These are phyloP conservation scores for Epichloe scottii DNA, from an alignment of 2,329 filamentous ascomycete genomes.

Conservation along the genomic window DNA sequence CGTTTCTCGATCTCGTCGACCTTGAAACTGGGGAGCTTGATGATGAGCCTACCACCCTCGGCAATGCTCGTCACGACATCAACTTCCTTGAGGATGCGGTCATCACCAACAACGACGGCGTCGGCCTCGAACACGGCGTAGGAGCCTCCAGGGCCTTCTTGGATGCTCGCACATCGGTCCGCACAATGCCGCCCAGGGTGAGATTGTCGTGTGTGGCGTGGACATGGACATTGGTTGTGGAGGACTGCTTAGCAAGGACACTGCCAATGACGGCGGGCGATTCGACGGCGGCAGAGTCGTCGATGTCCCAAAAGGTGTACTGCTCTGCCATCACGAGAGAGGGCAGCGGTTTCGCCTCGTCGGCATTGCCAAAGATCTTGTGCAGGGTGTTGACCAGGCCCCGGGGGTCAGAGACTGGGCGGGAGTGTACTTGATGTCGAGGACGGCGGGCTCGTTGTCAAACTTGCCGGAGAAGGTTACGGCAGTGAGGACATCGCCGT, in stretches of 20 bases:
- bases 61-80: constrained; percentile 61
- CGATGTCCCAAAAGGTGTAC: constrained; percentile 89
- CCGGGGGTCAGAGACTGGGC: constrained; percentile 42
- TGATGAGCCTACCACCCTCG: constrained; percentile 56
- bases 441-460: constrained; percentile 48
- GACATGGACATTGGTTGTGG: constrained; percentile 46
- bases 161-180: constrained; percentile 76
- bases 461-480: constrained; percentile 66
- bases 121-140: constrained; percentile 73
- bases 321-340: constrained; percentile 54
- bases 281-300: constrained; percentile 54
- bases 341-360: constrained; percentile 26
- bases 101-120: constrained; percentile 63
- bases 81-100: constrained; percentile 68
- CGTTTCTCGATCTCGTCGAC: constrained; percentile 85
- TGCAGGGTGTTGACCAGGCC: constrained; percentile 38
- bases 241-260: constrained; percentile 60
- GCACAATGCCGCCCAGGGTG: constrained; percentile 63
- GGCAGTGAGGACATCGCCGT: constrained; percentile 80
- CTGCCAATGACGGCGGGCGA: constrained; percentile 50
- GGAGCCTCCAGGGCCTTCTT: constrained; percentile 69
- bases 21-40: constrained; percentile 70
- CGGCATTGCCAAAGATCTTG: constrained; percentile 43
- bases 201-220: constrained; percentile 54
- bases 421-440: constrained; percentile 85